Base-by-base conservation (phyloP, 2,329 filamentous ascomycete genomes). In the Paradendryphiella salina region DNA sequence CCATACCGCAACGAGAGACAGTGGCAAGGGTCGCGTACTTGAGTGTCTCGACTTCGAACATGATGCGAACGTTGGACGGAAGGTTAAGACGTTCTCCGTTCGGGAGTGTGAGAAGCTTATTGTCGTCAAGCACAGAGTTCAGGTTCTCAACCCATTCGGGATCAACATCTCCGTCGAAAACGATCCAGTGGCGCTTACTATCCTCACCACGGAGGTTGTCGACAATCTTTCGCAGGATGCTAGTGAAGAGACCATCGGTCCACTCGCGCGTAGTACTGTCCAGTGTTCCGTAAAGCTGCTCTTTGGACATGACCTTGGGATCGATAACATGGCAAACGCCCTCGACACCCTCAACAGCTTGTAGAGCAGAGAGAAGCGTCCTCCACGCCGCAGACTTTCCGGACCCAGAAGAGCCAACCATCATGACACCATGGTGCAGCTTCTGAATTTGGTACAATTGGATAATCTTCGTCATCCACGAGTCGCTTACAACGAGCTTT, bases 1-100 rank as follows among this genome's bases (percentile, higher is more conserved):
- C 95, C 94, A 99, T 99, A 81, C 94, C 94, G 73, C 94, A 99
- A 77, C 94, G 91, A 85, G 89, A 95, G 69, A 99, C 94, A n/a
- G 94, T 99, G 48, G 94, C 94, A 36, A 99, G 83, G 0, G 94
- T 99, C 31, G 94, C 94, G 71, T 99, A 99, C 71, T 95, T 96
- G 53, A 99, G 80, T 3, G 87, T 97, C 77, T 99, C 95, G 29
- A 99, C 94, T 77, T 99, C 94, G 67, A 99, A 99, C 92, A 99
- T 96, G 75, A 99, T 96, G 61, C 95, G 90, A 20, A 99, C 94
- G 67, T 99, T 99, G 2, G 88, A 69, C 3, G 94, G 95, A 35
- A 99, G 77, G 70, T 94, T 96, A 47, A 99, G 86, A 79, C 94
- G 93, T 76, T 99, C 94, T 76, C 94, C 94, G 63, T 99, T 99